Evolutionary conservation across 2,329 filamentous ascomycete species (phyloP), one percentile per base, ranked within the genome.

Genomic region (Ophiostoma triangulosporum): DNA sequence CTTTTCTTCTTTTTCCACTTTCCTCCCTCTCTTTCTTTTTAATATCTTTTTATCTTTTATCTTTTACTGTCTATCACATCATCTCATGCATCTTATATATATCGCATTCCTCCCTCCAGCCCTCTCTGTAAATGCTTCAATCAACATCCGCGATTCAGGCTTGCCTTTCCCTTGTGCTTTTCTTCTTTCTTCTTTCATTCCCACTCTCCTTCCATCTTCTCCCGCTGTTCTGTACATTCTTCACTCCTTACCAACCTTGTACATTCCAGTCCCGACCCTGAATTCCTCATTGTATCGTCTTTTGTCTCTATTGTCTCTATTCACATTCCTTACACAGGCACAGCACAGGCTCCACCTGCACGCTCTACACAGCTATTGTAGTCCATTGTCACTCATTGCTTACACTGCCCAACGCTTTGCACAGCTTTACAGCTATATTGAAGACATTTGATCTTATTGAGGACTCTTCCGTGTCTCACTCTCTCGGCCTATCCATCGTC

Each of bases 401-500:
- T n/a, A n/a, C n/a, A n/a, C n/a, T n/a, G n/a, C n/a, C n/a, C n/a
- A n/a, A n/a, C n/a, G n/a, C n/a, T n/a, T n/a, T n/a, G n/a, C n/a
- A n/a, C n/a, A n/a, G n/a, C n/a, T n/a, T n/a, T n/a, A n/a, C n/a
- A n/a, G n/a, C n/a, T n/a, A n/a, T n/a, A n/a, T n/a, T n/a, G n/a
- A n/a, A n/a, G n/a, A n/a, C n/a, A n/a, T n/a, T n/a, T n/a, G 14
- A 8, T 27, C 35, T 20, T 38, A n/a, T 26, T 31, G 32, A 17
- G 49, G 32, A 12, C 26, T 29, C 29, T 22, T 29, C 43, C n/a
- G 38, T 48, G 31, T 24, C 22, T 38, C 7, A 14, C 50, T 43
- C 29, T 32, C 17, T 2, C 24, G 26, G 40, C 40, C 40, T n/a
- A 22, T 46, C 22, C 51, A 27, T 50, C 52, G 51, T 56, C 54